Percentiles rank a stretch among this genome's conserved stretches.
phyloP scores from a whole-genome alignment of 306 rosid genomes.

The Phaseolus lunatus region DNA sequence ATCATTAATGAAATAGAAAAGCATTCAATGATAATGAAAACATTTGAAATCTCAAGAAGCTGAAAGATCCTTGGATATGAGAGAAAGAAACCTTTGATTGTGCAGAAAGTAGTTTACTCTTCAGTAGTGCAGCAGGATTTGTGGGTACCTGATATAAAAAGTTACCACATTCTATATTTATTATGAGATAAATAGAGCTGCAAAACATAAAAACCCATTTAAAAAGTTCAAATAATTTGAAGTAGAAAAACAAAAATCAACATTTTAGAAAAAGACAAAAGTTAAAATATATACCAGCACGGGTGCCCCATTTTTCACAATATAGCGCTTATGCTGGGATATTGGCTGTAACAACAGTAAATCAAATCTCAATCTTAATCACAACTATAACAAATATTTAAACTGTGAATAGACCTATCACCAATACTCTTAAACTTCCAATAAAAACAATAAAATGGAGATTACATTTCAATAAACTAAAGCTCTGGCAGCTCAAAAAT shows the following conservation, averaged over 20 bases:
- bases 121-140: constrained; percentile 75
- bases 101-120: constrained; percentile 81
- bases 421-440: constrained; percentile 26
- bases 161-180: constrained; percentile 23
- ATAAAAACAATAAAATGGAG: constrained; percentile 30
- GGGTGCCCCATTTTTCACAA: constrained; percentile 84
- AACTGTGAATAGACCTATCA: constrained; percentile 32
- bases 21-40: constrained; percentile 36
- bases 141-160: constrained; percentile 70
- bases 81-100: constrained; percentile 78
- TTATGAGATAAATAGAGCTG: constrained; percentile 34
- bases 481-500: constrained; percentile 25
- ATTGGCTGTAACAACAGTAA: constrained; percentile 70
- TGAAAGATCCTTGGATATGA: constrained; percentile 26
- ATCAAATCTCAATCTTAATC: constrained; percentile 38
- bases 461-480: constrained; percentile 29
- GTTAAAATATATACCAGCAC: constrained; percentile 69
- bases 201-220: constrained; percentile 27
- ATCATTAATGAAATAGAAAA: constrained; percentile 24
- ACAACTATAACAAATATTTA: constrained; percentile 19
- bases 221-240: constrained; percentile 22
- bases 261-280: constrained; percentile 15
- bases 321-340: constrained; percentile 87
- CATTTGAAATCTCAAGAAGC: constrained; percentile 1
- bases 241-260: constrained; percentile 30